Evolutionary conservation across 2,329 filamentous ascomycete genomes (phyloP).

Genomic region (Pseudonectria buxi): DNA sequence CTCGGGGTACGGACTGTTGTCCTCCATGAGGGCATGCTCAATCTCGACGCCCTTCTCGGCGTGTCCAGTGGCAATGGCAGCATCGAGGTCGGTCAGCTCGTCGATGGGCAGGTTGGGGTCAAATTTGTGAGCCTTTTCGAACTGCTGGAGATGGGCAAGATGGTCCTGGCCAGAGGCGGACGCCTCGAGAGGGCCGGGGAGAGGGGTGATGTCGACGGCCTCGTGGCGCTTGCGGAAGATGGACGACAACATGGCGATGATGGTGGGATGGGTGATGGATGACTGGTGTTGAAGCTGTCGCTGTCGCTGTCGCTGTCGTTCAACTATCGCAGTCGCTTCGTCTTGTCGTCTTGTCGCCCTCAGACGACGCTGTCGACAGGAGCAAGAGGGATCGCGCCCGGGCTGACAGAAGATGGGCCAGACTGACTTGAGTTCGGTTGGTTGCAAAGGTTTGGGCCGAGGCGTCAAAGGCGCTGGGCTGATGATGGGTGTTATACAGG

Average conservation of each 20-base stretch:
- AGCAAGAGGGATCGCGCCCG: no score
- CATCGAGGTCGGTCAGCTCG: constrained; percentile 53
- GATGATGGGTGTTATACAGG: no score
- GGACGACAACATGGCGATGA: constrained; percentile 26
- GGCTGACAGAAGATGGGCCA: no score
- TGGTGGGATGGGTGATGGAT: constrained; percentile 1
- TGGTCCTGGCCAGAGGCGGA: constrained; percentile 35
- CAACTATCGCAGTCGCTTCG: background rate
- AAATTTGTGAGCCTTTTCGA: constrained; percentile 55
- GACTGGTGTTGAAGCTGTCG: no score
- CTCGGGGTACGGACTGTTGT: constrained; percentile 62
- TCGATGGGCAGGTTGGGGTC: constrained; percentile 61
- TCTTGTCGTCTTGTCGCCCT: no score
- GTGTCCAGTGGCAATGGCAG: constrained; percentile 47
- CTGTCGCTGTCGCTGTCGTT: background rate
- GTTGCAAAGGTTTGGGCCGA: no score
- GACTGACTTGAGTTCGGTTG: no score
- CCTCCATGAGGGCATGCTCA: constrained; percentile 52
- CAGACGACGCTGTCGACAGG: no score
- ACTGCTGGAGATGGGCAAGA: constrained; percentile 44
- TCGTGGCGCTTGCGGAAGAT: constrained; percentile 41
- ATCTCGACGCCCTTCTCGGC: constrained; percentile 50
- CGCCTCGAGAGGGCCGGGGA: constrained; percentile 32
- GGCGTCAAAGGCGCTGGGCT: no score
- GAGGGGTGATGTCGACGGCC: constrained; percentile 38